A percentile compares a stretch with the other conserved stretches of the same genome.
phyloP scores from a whole-genome alignment of 2,329 filamentous ascomycete species.

The Colletotrichum shisoi region DNA sequence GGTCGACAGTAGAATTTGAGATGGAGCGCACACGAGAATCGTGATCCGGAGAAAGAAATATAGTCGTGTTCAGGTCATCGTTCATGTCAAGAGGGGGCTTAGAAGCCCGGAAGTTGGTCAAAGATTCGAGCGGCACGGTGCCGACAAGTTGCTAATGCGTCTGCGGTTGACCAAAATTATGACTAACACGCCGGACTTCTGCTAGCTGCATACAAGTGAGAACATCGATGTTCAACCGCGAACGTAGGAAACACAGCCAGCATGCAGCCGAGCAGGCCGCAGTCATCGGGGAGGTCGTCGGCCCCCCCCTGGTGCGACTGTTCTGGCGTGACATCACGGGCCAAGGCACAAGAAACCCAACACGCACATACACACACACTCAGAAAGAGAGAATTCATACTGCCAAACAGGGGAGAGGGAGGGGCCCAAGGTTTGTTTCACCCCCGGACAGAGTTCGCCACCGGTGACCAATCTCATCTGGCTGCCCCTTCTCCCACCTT shows the following conservation, averaged over 20 bases:
- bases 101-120: constrained; percentile 2
- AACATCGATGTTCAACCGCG: not conserved
- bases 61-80: not conserved
- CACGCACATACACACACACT: no score
- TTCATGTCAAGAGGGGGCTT: not conserved
- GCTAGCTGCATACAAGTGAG: not conserved
- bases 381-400: not conserved
- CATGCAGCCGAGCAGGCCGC: not conserved
- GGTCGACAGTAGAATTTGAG: not conserved
- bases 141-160: not conserved
- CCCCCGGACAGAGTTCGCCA: constrained; percentile 30
- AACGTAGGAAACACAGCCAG: not conserved
- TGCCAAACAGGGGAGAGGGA: not conserved
- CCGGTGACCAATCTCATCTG: constrained; percentile 21
- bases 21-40: not conserved
- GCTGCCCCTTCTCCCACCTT: constrained; percentile 7
- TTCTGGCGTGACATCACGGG: constrained; percentile 16
- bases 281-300: constrained; percentile 13
- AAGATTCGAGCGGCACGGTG: constrained; percentile 12
- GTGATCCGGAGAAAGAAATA: not conserved
- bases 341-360: constrained; percentile 1
- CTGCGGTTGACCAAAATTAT: not conserved
- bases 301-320: not conserved
- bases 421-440: constrained; percentile 38
- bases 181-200: no score